Evolutionary conservation across 495 filamentous ascomycete species (phyloP).

Genomic region (Tuber umbilicatum): DNA sequence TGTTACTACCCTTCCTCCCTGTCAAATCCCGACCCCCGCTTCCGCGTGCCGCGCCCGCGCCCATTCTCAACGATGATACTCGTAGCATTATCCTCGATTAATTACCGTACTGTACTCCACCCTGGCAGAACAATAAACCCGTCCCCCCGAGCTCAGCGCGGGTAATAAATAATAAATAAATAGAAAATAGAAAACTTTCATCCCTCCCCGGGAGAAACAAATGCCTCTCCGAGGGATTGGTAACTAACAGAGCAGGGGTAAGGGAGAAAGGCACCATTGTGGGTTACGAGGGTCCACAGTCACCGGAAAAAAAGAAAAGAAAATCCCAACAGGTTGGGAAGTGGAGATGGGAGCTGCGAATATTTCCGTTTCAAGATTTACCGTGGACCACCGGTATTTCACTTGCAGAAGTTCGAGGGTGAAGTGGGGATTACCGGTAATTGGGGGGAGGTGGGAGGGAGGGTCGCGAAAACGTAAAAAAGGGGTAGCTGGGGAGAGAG

Average conservation of each 20-base stretch:
- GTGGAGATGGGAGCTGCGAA: not conserved
- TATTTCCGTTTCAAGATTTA: constrained; percentile 6
- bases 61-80: not conserved
- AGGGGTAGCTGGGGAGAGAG: not conserved
- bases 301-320: not conserved
- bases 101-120: not conserved
- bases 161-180: not conserved
- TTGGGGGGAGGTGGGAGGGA: not conserved
- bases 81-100: not conserved
- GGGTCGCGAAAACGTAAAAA: not conserved
- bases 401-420: not conserved
- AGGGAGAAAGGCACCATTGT: not conserved
- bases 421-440: not conserved
- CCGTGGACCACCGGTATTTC: not conserved
- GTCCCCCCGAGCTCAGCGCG: not conserved
- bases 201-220: not conserved
- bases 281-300: not conserved
- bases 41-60: not conserved
- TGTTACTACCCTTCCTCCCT: not conserved
- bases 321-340: constrained; percentile 3
- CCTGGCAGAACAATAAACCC: not conserved
- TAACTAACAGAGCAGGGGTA: not conserved
- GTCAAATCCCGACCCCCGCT: not conserved
- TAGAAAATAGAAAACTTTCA: not conserved
- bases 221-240: not conserved